A percentile compares a stretch with the other conserved stretches of the same genome.
These are phyloP conservation scores for Puccinia horiana DNA, from an alignment of 1,284 basidiomycete species.

Conservation along the genomic window DNA sequence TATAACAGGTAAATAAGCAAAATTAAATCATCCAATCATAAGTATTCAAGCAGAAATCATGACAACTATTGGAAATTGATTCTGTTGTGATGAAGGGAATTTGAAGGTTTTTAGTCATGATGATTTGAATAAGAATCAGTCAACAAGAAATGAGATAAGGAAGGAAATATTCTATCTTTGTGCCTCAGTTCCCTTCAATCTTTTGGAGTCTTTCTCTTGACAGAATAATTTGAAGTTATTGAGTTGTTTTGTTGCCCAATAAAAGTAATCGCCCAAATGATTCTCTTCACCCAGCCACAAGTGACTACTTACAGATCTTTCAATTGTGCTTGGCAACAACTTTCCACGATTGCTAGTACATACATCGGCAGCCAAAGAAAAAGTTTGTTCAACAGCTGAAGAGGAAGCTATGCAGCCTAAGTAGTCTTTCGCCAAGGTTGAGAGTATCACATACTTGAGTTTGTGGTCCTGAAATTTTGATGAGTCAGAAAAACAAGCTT, in stretches of 20 bases:
- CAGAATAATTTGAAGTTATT: too few species aligned
- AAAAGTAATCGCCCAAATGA: conserved; percentile 13
- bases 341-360: too few species aligned
- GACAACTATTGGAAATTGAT: not conserved
- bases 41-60: not conserved
- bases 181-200: not conserved
- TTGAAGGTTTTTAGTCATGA: not conserved
- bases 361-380: too few species aligned
- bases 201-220: conserved; percentile 24
- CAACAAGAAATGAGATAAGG: not conserved
- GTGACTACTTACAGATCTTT: conserved; percentile 19
- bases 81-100: not conserved
- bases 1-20: not conserved
- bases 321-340: too few species aligned
- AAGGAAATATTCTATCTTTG: not conserved
- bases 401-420: not conserved
- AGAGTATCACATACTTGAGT: conserved; percentile 12
- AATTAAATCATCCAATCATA: not conserved
- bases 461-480: not conserved
- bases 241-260: conserved; percentile 10
- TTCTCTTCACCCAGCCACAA: conserved; percentile 2
- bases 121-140: not conserved
- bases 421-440: conserved; percentile 15
- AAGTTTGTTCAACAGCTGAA: too few species aligned
- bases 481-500: not conserved